Evolutionary conservation across 805 yeast species (phyloP), one percentile per base, ranked within the genome.

Genomic region (Nematodospora valgi): DNA sequence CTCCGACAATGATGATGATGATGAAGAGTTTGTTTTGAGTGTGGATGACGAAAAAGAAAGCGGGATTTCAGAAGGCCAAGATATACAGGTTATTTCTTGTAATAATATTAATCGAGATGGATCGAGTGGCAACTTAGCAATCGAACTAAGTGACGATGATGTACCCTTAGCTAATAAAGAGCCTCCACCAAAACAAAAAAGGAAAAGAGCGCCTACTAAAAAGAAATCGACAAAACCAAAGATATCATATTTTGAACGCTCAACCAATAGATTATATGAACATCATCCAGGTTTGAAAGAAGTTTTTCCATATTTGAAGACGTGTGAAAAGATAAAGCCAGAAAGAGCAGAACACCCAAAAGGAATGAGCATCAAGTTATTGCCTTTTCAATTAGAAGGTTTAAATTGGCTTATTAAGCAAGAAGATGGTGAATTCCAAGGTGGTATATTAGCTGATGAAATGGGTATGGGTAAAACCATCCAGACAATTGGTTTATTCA

Each of bases 381-480:
- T 93, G 19, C 98, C 97, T 1, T 93, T 93, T 60, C 99, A 93
- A 60, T 65, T 78, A 11, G 99, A 93, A 64, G 98, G 98, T 13
- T 66, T 93, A 31, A 76, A 83, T 49, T 93, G 99, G 99, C 70
- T 93, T 41, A 47, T 76, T 10, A 70, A 77, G 32, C 98, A 91
- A 60, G 98, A 91, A 52, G 79, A 78, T 15, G 70, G 85, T 16
- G 72, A 69, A 27, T 91, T 83, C 58, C 70, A 74, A 11, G 98
- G 98, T 17, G 98, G 98, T 11, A 82, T 93, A 7, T 65, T 93
- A 30, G 98, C 98, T 4, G 99, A 93, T 65, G 99, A 93, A 60
- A 93, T 93, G 99, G 99, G 99, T 23, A 91, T 93, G 98, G 99
- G 99, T 44, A 93, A 93, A 51, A 93, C 99, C 0, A 89, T 93